Evolutionary conservation across 169 alveolate genomes (phyloP).

Genomic region (Plasmodium berghei): DNA sequence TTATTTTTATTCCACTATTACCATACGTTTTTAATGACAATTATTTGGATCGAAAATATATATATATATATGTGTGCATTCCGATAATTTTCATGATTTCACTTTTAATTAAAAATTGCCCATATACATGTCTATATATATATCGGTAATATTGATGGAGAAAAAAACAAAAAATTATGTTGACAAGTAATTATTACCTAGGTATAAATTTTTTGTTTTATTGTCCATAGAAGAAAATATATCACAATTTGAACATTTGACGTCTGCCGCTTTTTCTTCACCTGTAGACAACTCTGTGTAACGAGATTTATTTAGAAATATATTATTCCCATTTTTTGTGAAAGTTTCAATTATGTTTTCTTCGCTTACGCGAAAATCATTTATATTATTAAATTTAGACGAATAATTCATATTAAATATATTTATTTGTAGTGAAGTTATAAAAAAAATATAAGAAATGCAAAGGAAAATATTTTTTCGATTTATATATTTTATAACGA

Average conservation of each 20-base stretch:
- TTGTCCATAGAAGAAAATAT: no score
- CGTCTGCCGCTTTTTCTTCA: background rate
- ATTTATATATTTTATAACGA: no score
- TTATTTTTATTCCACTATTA: no score
- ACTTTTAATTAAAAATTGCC: background rate
- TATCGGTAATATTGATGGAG: no score
- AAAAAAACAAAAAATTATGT: no score
- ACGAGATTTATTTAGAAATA: constrained; percentile 9
- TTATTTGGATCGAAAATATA: background rate
- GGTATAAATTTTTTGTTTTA: no score
- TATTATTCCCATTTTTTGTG: constrained; percentile 22
- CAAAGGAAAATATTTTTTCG: background rate
- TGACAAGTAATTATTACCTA: no score
- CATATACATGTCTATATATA: no score
- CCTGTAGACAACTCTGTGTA: constrained; percentile 1
- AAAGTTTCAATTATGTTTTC: constrained; percentile 49
- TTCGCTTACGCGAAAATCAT: constrained; percentile 62
- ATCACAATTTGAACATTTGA: no score
- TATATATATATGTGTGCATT: background rate
- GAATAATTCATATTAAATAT: constrained; percentile 31
- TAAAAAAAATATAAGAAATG: background rate
- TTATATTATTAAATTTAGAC: constrained; percentile 18
- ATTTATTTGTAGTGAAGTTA: background rate
- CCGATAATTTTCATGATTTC: background rate
- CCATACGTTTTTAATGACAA: no score